Evolutionary conservation across 345 rosid species (phyloP).

Genomic region (Linum tenue): DNA sequence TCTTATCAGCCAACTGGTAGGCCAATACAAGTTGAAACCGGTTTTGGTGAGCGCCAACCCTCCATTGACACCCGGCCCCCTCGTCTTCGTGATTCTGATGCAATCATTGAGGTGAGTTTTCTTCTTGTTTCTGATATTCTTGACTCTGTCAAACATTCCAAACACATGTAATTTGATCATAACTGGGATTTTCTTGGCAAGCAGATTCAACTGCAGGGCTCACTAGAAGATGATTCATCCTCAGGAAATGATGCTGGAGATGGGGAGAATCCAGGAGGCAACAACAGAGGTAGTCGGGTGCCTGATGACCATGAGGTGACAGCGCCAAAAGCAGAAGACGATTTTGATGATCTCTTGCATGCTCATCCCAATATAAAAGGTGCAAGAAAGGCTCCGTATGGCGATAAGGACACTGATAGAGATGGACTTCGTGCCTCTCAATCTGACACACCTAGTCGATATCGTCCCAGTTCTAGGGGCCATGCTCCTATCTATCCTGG

Average conservation of each 20-base stretch:
- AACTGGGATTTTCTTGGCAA: conserved; percentile 24
- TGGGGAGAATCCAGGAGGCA: conserved; percentile 26
- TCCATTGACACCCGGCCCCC: conserved; percentile 84
- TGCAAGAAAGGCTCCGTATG: conserved; percentile 21
- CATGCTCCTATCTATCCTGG: conserved; percentile 25
- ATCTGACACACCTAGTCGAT: conserved; percentile 23
- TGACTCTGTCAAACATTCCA: neutral
- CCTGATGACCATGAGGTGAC: conserved; percentile 26
- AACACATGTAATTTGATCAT: conserved; percentile 13
- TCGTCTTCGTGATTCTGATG: conserved; percentile 85
- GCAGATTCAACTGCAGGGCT: conserved; percentile 80
- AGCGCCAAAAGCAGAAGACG: conserved; percentile 24
- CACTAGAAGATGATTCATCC: conserved; percentile 43
- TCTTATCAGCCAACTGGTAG: conserved; percentile 85
- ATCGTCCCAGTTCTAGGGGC: conserved; percentile 30
- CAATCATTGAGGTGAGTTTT: conserved; percentile 71
- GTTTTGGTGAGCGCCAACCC: conserved; percentile 81
- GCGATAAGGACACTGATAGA: conserved; percentile 38
- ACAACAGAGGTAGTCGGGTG: conserved; percentile 25
- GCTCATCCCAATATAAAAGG: conserved; percentile 24
- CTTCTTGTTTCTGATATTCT: too few relatives aligned
- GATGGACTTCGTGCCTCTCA: conserved; percentile 24
- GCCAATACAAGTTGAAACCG: conserved; percentile 92
- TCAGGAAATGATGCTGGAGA: conserved; percentile 34
- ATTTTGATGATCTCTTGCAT: conserved; percentile 24